A percentile compares a stretch with the other conserved stretches of the same genome.
Evolutionary conservation across 1,139 yeast species (phyloP).

Genomic region (Suhomyces bolitotheri): DNA sequence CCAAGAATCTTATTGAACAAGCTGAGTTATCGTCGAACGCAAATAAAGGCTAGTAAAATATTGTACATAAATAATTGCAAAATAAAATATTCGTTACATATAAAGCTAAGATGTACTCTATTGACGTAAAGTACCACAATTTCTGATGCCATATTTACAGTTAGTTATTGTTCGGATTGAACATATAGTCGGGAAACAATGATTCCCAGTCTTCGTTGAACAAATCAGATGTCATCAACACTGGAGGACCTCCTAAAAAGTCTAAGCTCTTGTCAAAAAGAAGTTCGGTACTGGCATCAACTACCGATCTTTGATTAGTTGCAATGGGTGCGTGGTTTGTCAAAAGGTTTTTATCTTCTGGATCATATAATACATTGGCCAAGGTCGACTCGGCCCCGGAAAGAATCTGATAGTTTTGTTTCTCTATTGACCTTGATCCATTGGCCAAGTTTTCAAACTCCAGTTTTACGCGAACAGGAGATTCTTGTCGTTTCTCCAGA

Average conservation of each 20-base stretch:
- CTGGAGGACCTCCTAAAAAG: slow-evolving; percentile 55
- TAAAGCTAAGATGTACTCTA: no score
- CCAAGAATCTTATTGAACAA: slow-evolving; percentile 51
- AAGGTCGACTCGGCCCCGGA: slow-evolving; percentile 2
- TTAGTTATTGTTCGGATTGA: slow-evolving; percentile 16
- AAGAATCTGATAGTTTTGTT: slow-evolving; percentile 6
- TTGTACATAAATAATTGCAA: background rate
- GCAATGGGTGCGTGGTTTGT: background rate
- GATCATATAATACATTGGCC: no score
- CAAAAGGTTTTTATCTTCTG: no score
- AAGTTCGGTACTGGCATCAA: slow-evolving; percentile 25
- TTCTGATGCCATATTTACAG: background rate
- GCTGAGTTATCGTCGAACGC: slow-evolving; percentile 75
- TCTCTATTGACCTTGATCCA: slow-evolving; percentile 3
- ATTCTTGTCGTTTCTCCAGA: background rate
- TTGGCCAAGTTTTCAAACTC: background rate
- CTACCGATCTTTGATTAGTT: slow-evolving; percentile 13
- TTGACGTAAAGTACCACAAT: no score
- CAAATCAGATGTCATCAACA: slow-evolving; percentile 53
- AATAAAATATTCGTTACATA: no score
- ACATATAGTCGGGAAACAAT: slow-evolving; percentile 44
- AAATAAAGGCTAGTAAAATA: slow-evolving; percentile 38
- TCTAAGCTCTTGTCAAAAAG: slow-evolving; percentile 32
- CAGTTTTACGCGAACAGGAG: slow-evolving; percentile 3
- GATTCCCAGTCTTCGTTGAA: slow-evolving; percentile 54